phyloP scores from a whole-genome alignment of 306 rosid genomes.

The Prunus dulcis region DNA sequence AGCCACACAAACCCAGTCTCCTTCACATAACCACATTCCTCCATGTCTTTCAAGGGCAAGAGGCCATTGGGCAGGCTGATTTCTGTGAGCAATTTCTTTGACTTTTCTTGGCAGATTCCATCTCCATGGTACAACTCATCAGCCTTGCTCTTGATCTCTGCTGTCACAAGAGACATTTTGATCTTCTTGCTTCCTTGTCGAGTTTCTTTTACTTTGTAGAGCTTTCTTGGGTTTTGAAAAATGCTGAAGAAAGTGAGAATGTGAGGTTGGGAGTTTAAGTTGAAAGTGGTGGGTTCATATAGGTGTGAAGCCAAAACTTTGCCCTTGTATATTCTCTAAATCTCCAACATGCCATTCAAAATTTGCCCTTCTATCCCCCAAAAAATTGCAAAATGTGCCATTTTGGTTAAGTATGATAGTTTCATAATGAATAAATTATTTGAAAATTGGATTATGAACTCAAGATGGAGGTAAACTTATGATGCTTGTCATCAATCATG shows the following conservation, averaged over 20 bases:
- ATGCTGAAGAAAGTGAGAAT: background rate
- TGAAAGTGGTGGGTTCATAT: slow-evolving; percentile 32
- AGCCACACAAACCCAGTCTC: slow-evolving; percentile 86
- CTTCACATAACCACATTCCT: slow-evolving; percentile 65
- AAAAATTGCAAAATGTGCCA: slow-evolving; percentile 33
- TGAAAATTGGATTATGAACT: background rate
- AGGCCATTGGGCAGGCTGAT: slow-evolving; percentile 67
- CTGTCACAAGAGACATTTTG: slow-evolving; percentile 51
- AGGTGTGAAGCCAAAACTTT: slow-evolving; percentile 10
- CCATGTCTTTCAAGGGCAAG: slow-evolving; percentile 64
- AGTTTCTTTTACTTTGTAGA: background rate
- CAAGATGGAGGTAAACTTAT: background rate
- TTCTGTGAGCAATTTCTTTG: slow-evolving; percentile 55
- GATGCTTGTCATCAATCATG: background rate
- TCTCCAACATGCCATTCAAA: slow-evolving; percentile 28
- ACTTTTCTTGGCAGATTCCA: slow-evolving; percentile 54
- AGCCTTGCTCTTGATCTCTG: slow-evolving; percentile 48
- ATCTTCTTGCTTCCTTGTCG: background rate
- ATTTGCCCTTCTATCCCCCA: background rate
- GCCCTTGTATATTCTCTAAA: slow-evolving; percentile 29
- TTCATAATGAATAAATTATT: background rate
- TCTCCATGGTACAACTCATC: slow-evolving; percentile 73
- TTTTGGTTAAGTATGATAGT: background rate
- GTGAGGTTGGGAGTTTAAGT: background rate
- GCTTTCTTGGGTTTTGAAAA: background rate